Percentiles rank a stretch among this genome's conserved stretches.
These are phyloP conservation scores for Pichia sporocuriosa DNA, from an alignment of 805 yeast species.

Conservation along the genomic window DNA sequence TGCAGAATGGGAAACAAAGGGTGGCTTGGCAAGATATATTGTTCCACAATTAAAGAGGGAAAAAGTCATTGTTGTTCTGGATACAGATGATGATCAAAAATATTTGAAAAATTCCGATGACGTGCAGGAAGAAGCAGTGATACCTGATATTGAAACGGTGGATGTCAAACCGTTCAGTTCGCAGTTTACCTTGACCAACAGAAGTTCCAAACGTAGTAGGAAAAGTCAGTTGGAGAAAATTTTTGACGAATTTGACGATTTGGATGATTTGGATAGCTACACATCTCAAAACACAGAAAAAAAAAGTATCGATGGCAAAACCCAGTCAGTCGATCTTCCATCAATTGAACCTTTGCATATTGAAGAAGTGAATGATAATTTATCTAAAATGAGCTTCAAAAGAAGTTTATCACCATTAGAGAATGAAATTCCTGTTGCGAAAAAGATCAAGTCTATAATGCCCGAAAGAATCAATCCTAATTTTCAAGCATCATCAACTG, in stretches of 20 bases:
- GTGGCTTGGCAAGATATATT: slow-evolving; percentile 4
- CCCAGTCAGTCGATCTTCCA: not conserved
- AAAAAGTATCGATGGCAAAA: not conserved
- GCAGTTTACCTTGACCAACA: not conserved
- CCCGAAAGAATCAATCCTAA: too few relatives aligned
- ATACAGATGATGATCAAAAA: too few relatives aligned
- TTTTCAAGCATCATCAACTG: too few relatives aligned
- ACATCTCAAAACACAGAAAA: slow-evolving; percentile 4
- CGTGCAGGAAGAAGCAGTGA: too few relatives aligned
- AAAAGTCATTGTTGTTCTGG: too few relatives aligned
- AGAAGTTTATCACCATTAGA: not conserved
- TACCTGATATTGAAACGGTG: slow-evolving; percentile 2
- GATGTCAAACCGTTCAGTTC: slow-evolving; percentile 4
- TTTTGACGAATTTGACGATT: slow-evolving; percentile 10
- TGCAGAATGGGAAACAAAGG: slow-evolving; percentile 8
- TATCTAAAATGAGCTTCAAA: slow-evolving; percentile 1
- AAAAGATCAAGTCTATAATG: not conserved
- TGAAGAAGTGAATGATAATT: not conserved
- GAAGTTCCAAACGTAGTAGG: slow-evolving; percentile 1
- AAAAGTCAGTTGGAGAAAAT: slow-evolving; percentile 8
- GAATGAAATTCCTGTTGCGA: not conserved
- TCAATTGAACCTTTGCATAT: not conserved
- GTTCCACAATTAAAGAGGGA: not conserved
- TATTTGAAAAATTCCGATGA: too few relatives aligned
- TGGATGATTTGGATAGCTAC: slow-evolving; percentile 7